phyloP scores from a whole-genome alignment of 1,284 basidiomycete genomes.

The Filobasidium uniguttulatum region DNA sequence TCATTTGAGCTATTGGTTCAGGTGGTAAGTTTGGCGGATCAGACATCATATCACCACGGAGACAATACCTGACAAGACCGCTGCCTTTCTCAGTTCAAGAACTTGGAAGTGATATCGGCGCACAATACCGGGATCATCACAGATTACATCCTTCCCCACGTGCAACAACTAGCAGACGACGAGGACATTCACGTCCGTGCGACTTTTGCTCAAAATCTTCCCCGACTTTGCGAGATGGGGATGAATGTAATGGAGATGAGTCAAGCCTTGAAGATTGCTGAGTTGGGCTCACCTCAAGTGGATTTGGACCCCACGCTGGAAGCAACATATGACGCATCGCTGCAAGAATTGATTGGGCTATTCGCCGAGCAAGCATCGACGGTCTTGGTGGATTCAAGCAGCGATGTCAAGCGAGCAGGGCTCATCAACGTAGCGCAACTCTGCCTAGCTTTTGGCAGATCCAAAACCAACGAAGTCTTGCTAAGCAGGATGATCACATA shows the following conservation, averaged over 20 bases:
- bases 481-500: constrained; percentile 98
- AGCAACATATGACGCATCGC: constrained; percentile 73
- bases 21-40: constrained; percentile 45
- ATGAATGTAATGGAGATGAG: constrained; percentile 65
- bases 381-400: constrained; percentile 44
- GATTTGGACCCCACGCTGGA: constrained; percentile 62
- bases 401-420: constrained; percentile 45
- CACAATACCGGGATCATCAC: constrained; percentile 75
- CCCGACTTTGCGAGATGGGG: constrained; percentile 68
- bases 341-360: constrained; percentile 69
- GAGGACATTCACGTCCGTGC: constrained; percentile 75
- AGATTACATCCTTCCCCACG: constrained; percentile 89
- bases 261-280: constrained; percentile 72
- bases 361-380: constrained; percentile 79
- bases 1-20: constrained; percentile 71
- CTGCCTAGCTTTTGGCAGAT: constrained; percentile 82
- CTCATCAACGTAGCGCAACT: constrained; percentile 65
- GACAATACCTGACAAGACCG: neutral
- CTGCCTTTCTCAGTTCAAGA: constrained; percentile 49
- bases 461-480: constrained; percentile 86
- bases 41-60: neutral
- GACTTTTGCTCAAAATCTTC: constrained; percentile 76
- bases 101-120: constrained; percentile 74
- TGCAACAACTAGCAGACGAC: constrained; percentile 67
- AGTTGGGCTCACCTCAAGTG: constrained; percentile 56